These are phyloP conservation scores for Botrytis paeoniae DNA, from an alignment of 2,329 filamentous ascomycete species.

Conservation along the genomic window DNA sequence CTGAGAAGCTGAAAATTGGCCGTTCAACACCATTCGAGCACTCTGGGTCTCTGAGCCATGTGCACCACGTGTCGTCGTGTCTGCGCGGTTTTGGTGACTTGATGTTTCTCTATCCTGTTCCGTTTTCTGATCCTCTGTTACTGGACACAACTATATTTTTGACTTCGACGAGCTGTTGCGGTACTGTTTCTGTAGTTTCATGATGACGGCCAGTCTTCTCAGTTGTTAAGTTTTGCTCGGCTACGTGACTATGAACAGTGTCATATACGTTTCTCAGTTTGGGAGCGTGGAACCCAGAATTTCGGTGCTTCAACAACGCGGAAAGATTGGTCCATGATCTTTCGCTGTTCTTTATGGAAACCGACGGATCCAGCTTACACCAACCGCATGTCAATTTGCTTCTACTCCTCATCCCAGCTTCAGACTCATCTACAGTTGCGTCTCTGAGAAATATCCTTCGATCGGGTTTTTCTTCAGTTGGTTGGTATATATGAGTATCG, in stretches of 20 bases:
- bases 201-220: not conserved
- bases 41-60: not conserved
- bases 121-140: not conserved
- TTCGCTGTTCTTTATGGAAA: not conserved
- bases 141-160: not conserved
- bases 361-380: not conserved
- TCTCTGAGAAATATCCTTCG: not conserved
- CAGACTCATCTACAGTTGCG: not conserved
- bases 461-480: not conserved
- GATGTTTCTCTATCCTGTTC: not conserved
- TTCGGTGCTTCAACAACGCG: not conserved
- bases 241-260: no score
- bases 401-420: not conserved
- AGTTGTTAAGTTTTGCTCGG: not conserved
- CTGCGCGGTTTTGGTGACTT: not conserved
- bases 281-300: not conserved
- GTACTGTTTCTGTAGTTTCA: not conserved
- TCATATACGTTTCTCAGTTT: not conserved
- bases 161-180: rapidly evolving
- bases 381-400: not conserved
- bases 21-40: not conserved
- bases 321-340: not conserved
- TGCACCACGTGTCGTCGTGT: not conserved
- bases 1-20: not conserved
- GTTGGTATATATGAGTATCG: not conserved